A percentile compares a stretch with the other conserved stretches of the same genome.
Evolutionary conservation across 2,329 filamentous ascomycete species (phyloP).

Genomic region (Lasiodiplodia gonubiensis): DNA sequence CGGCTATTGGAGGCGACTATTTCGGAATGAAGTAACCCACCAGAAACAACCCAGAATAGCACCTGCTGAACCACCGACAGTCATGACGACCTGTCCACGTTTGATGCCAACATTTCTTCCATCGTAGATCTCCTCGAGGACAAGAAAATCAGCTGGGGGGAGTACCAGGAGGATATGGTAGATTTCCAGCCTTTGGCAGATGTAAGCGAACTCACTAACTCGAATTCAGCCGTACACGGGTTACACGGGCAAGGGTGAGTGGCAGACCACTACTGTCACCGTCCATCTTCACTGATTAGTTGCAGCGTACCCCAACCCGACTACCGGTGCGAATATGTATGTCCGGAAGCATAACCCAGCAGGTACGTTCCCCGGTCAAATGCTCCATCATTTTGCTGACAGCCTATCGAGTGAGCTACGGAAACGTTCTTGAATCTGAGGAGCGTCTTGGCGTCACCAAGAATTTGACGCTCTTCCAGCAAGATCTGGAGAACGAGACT

Average conservation of each 20-base stretch:
- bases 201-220: background rate
- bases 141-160: conserved; percentile 54
- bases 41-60: background rate
- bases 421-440: conserved; percentile 65
- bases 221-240: conserved; percentile 14
- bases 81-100: conserved; percentile 56
- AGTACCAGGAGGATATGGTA: conserved; percentile 78
- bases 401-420: conserved; percentile 63
- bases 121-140: conserved; percentile 52
- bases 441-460: conserved; percentile 72
- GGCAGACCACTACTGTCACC: background rate
- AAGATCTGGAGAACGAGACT: conserved; percentile 66
- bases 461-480: conserved; percentile 73
- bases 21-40: conserved; percentile 64
- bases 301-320: conserved; percentile 64
- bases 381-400: conserved; percentile 26
- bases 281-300: conserved; percentile 46
- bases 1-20: conserved; percentile 71
- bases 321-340: conserved; percentile 73
- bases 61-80: conserved; percentile 50
- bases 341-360: conserved; percentile 79
- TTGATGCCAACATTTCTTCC: conserved; percentile 55
- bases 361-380: conserved; percentile 3
- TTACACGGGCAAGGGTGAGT: conserved; percentile 66
- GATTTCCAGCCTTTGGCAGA: background rate